Conservation (phyloP, 371 early-diverging fungal genomes). For the Mortierella sp. region DNA sequence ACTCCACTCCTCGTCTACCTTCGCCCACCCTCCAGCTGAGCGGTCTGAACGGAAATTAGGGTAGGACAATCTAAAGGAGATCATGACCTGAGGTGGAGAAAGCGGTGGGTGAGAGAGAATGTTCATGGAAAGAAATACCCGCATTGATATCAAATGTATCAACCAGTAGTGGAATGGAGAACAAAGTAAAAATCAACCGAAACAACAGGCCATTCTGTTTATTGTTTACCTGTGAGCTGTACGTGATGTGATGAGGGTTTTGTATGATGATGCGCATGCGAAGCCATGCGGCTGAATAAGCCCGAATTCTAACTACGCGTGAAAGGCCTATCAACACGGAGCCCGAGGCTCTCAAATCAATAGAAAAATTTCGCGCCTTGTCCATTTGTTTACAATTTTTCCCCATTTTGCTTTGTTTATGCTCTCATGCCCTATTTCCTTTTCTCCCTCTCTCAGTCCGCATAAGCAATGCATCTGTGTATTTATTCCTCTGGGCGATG, state of each 20-base stretch:
- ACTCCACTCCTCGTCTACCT: background rate
- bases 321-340: slow-evolving; percentile 13
- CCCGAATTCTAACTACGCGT: background rate
- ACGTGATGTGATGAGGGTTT: background rate
- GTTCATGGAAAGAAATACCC: background rate
- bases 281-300: slow-evolving; percentile 13
- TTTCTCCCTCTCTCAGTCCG: background rate
- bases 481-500: background rate
- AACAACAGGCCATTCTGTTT: background rate
- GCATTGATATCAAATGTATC: background rate
- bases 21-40: background rate
- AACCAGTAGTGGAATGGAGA: background rate
- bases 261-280: background rate
- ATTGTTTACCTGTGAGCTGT: background rate
- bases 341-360: slow-evolving; percentile 14
- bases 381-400: slow-evolving; percentile 3
- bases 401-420: background rate
- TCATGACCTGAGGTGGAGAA: background rate
- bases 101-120: background rate
- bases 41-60: slow-evolving; percentile 6
- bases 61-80: background rate
- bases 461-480: background rate
- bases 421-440: background rate
- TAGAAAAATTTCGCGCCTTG: background rate
- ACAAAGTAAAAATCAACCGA: background rate